Base-by-base conservation (phyloP, 148 eudicot species). In the Nepenthes mirabilis region DNA sequence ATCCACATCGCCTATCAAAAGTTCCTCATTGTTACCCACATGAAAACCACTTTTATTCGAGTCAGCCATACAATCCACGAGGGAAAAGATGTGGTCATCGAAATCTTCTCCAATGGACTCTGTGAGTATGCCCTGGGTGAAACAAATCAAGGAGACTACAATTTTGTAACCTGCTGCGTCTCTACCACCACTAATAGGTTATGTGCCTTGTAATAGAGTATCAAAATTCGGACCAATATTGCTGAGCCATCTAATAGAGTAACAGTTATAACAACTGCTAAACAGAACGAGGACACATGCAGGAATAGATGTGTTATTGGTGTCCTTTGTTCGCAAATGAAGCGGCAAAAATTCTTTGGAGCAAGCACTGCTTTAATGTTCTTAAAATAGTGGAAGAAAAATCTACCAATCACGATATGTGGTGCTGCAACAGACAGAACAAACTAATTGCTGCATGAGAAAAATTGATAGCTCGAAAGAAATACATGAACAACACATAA, bases 1-100 rank as follows among this genome's bases (percentile, higher is more conserved):
- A 62, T 89, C 99, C 57, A 88, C 99, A 66, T 93, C 95, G 48
- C 83, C 96, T 56, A 72, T 80, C 64, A 85, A 72, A 56, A 82
- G 83, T 68, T 86, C 99, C 59, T 93, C 96, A 65, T 68, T 74
- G 59, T 72, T 68, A 43, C 80, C 82, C 65, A 73, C 76, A 64
- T 61, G 73, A 52, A 56, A 34, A 62, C 72, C 82, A 68, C 58
- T 74, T 62, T 78, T 81, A 36, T 77, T 77, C 56, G 80, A 51
- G 54, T 86, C 85, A 47, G 53, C 74, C 52, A 66, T 63, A 56
- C 79, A 74, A 63, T 93, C 99, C 69, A 84, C 78, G 65, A 93
- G 77, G 45, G 89, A 78, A 72, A 79, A 93, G 56, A 67, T 53
- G 68, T 73, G 96, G 66, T 82, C 82, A 50, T 61, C 66, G 60